These are phyloP conservation scores for Coriolopsis trogii DNA, from an alignment of 1,284 basidiomycete genomes.

Conservation along the genomic window DNA sequence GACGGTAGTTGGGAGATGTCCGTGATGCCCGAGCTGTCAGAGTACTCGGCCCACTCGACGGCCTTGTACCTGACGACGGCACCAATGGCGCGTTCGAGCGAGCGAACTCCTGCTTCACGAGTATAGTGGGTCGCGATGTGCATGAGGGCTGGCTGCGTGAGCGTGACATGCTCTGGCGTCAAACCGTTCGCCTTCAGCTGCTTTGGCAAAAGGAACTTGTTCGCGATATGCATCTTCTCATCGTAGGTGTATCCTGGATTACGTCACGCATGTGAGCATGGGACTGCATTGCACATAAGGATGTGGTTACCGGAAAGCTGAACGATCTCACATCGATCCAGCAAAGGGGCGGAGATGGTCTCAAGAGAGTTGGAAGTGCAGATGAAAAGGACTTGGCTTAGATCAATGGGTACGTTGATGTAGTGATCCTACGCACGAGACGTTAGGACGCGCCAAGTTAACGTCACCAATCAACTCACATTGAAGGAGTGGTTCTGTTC, in stretches of 20 bases:
- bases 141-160: constrained; percentile 68
- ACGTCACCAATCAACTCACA: constrained; percentile 43
- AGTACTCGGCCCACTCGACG: constrained; percentile 82
- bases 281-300: no score
- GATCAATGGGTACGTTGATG: constrained; percentile 87
- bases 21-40: constrained; percentile 46
- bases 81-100: constrained; percentile 86
- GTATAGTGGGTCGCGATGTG: constrained; percentile 81
- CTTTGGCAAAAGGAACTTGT: constrained; percentile 84
- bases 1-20: constrained; percentile 14
- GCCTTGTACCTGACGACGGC: constrained; percentile 86
- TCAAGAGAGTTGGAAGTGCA: constrained; percentile 88
- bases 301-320: constrained; percentile 70
- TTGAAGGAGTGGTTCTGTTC: constrained; percentile 90
- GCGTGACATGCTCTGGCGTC: constrained; percentile 38
- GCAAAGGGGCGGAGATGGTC: constrained; percentile 83
- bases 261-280: neutral
- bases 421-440: constrained; percentile 75
- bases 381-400: constrained; percentile 88
- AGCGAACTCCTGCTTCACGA: constrained; percentile 90
- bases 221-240: constrained; percentile 89
- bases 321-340: constrained; percentile 76
- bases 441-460: neutral
- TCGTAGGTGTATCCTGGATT: constrained; percentile 88
- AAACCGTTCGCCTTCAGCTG: constrained; percentile 77